A percentile compares a stretch with the other conserved stretches of the same genome.
Conservation (phyloP, 1,139 yeast genomes). For the Meyerozyma athensensis region DNA sequence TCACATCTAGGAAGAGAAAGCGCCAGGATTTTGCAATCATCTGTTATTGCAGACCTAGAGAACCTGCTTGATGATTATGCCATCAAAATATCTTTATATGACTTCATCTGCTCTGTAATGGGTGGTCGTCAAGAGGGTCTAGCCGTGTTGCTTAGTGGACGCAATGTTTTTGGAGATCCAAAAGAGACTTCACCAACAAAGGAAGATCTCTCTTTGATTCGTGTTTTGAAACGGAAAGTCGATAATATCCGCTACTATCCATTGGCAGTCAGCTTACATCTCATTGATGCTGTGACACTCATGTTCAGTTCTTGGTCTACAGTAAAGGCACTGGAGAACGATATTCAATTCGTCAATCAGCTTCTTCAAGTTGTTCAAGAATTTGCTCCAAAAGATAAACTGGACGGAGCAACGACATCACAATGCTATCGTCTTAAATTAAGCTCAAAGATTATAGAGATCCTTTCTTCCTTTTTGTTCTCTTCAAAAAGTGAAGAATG, state of each 20-base stretch:
- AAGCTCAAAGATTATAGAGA: constrained; percentile 66
- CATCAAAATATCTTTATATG: constrained; percentile 57
- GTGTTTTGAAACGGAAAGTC: constrained; percentile 56
- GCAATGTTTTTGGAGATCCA: constrained; percentile 45
- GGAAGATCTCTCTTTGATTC: constrained; percentile 39
- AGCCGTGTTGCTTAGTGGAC: constrained; percentile 72
- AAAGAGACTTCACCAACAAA: constrained; percentile 9
- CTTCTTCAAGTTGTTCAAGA: constrained; percentile 26
- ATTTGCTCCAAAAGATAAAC: constrained; percentile 16
- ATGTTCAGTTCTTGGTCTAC: constrained; percentile 71
- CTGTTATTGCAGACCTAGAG: constrained; percentile 57
- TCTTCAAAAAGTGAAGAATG: constrained; percentile 45
- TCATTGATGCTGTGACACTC: constrained; percentile 60
- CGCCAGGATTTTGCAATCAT: constrained; percentile 55
- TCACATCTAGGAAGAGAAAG: constrained; percentile 70
- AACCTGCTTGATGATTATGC: constrained; percentile 54
- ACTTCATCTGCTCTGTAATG: constrained; percentile 72
- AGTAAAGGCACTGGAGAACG: constrained; percentile 45
- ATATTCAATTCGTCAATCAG: constrained; percentile 46
- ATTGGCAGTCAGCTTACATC: constrained; percentile 51
- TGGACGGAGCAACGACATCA: constrained; percentile 10
- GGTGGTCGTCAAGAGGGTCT: constrained; percentile 83
- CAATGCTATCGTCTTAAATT: constrained; percentile 54
- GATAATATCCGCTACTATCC: constrained; percentile 51
- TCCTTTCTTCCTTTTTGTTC: constrained; percentile 68